phyloP scores from a whole-genome alignment of 108 stramenopile species.

The Fistulifera solaris region DNA sequence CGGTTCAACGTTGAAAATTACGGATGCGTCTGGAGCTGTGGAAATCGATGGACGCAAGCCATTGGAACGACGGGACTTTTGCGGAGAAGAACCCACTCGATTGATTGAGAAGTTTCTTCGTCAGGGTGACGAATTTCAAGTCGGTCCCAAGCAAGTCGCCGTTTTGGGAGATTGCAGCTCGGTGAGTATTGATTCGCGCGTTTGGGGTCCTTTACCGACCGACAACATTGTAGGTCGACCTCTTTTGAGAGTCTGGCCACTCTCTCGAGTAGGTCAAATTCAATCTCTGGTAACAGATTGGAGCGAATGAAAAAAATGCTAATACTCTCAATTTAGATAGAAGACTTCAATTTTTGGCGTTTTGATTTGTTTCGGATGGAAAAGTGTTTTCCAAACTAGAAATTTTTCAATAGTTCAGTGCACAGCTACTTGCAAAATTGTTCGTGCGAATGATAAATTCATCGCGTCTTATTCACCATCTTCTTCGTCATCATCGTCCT shows the following conservation, averaged over 20 bases:
- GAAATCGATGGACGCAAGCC: constrained; percentile 23
- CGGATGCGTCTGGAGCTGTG: constrained; percentile 21
- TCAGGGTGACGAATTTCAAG: constrained; percentile 6
- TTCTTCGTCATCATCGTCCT: no score
- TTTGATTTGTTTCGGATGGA: no score
- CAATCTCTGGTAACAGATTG: constrained; percentile 2
- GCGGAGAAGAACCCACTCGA: constrained; percentile 31
- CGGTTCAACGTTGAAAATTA: constrained; percentile 40
- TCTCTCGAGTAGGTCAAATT: constrained; percentile 20
- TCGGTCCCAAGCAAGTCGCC: constrained; percentile 22
- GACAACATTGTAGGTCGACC: constrained; percentile 37
- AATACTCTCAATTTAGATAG: no score
- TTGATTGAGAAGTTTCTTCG: constrained; percentile 33
- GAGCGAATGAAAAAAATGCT: no score
- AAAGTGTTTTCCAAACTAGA: no score
- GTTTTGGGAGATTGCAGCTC: constrained; percentile 59
- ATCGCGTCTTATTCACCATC: no score
- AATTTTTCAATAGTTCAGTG: no score
- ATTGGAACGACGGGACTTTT: constrained; percentile 21
- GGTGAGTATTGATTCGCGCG: constrained; percentile 56
- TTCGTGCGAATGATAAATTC: no score
- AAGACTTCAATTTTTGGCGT: no score
- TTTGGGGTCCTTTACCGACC: constrained; percentile 42
- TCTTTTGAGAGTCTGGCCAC: constrained; percentile 31
- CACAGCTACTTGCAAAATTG: no score